A percentile compares a stretch with the other conserved stretches of the same genome.
Conservation (phyloP, 805 yeast species). For the Osmozyma mogii region DNA sequence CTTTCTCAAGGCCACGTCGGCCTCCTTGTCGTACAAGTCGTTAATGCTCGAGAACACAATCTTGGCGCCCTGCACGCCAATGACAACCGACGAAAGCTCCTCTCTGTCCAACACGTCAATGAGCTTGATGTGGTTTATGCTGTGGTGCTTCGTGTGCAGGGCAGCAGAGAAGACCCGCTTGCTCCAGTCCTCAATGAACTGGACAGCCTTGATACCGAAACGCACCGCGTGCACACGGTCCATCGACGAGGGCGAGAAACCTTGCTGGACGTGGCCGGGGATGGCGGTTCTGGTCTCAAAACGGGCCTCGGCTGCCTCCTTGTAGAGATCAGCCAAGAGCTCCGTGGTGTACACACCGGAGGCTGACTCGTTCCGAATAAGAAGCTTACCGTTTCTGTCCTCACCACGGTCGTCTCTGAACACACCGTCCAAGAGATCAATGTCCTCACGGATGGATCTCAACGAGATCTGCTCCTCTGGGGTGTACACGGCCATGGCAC, state of each 20-base stretch:
- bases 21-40: slow-evolving; percentile 50
- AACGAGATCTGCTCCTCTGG: slow-evolving; percentile 80
- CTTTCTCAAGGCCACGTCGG: slow-evolving; percentile 56
- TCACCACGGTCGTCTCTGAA: slow-evolving; percentile 72
- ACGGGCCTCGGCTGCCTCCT: slow-evolving; percentile 64
- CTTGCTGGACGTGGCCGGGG: slow-evolving; percentile 98
- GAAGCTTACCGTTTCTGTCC: slow-evolving; percentile 75
- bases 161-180: slow-evolving; percentile 12
- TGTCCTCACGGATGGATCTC: slow-evolving; percentile 13
- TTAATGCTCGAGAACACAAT: slow-evolving; percentile 51
- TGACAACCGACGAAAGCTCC: slow-evolving; percentile 45
- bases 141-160: slow-evolving; percentile 12
- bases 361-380: slow-evolving; percentile 78
- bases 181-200: slow-evolving; percentile 58
- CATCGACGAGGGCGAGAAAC: slow-evolving; percentile 89
- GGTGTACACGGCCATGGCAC: slow-evolving; percentile 84
- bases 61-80: slow-evolving; percentile 64
- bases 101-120: slow-evolving; percentile 12
- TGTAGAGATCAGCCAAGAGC: slow-evolving; percentile 74
- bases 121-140: slow-evolving; percentile 14
- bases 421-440: slow-evolving; percentile 47
- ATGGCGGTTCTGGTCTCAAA: slow-evolving; percentile 92
- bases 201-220: slow-evolving; percentile 82
- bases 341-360: slow-evolving; percentile 77
- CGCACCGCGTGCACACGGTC: slow-evolving; percentile 88